A percentile compares a stretch with the other conserved stretches of the same genome.
Conservation (phyloP, 202 grass and related monocot genomes). For the Cymbopogon flexuosus region DNA sequence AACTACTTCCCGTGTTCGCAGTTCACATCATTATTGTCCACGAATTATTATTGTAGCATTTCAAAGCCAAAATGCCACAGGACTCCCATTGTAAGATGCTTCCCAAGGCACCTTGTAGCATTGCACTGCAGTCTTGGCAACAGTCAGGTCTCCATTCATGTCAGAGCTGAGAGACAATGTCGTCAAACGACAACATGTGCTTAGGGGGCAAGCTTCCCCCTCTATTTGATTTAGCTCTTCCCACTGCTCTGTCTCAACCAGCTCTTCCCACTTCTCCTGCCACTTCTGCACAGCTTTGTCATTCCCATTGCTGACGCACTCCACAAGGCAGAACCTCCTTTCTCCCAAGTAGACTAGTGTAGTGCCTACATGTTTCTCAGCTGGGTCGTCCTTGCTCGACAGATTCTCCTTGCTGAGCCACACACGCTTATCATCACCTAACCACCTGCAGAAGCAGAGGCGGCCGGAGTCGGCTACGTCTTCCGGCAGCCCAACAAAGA, state of each 20-base stretch:
- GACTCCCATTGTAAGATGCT: background rate
- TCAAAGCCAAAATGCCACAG: too few relatives aligned
- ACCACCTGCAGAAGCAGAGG: conserved; percentile 3
- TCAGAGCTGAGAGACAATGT: conserved; percentile 2
- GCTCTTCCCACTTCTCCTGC: background rate
- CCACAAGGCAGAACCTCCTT: conserved; percentile 2
- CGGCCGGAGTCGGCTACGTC: background rate
- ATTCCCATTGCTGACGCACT: background rate
- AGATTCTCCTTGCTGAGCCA: too few relatives aligned
- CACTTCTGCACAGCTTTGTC: too few relatives aligned
- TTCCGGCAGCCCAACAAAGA: background rate
- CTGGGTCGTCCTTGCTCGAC: too few relatives aligned
- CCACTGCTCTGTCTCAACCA: background rate
- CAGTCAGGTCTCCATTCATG: background rate
- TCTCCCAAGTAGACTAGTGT: too few relatives aligned
- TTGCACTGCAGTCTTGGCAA: background rate
- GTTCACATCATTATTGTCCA: too few relatives aligned
- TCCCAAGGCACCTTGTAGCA: background rate
- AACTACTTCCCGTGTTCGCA: too few relatives aligned
- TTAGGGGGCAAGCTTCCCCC: background rate
- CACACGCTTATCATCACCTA: background rate
- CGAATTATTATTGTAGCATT: too few relatives aligned
- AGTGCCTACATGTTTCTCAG: too few relatives aligned
- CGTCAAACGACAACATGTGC: background rate
- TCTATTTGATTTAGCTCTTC: background rate